These are phyloP conservation scores for Phytophthora palmivora DNA, from an alignment of 352 stramenopile species.

Conservation along the genomic window DNA sequence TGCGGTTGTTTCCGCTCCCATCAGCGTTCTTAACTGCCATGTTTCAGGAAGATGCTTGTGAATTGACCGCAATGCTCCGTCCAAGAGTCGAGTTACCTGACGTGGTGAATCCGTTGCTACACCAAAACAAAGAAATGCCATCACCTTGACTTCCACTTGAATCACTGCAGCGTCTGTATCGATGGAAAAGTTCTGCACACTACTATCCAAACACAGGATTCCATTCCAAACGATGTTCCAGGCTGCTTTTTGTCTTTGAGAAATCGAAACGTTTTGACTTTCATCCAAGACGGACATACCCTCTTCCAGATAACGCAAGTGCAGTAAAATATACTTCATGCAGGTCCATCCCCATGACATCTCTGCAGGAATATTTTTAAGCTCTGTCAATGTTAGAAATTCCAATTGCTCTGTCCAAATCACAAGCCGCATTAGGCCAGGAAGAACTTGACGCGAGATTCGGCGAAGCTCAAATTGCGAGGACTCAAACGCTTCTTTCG, in stretches of 20 bases:
- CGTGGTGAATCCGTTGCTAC: not conserved
- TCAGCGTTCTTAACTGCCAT: conserved; percentile 8
- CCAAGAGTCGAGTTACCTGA: conserved; percentile 24
- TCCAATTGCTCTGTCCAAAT: conserved; percentile 55
- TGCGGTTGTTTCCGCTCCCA: not conserved
- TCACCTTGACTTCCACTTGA: conserved; percentile 39
- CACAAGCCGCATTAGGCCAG: conserved; percentile 56
- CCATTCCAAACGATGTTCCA: conserved; percentile 25
- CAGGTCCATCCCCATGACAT: conserved; percentile 42
- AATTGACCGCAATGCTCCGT: conserved; percentile 28
- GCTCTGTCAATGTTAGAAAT: conserved; percentile 17
- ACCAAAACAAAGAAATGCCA: conserved; percentile 36
- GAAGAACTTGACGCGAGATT: conserved; percentile 67
- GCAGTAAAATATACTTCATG: conserved; percentile 50
- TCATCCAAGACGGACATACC: not conserved
- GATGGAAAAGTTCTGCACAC: not conserved
- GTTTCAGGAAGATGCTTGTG: conserved; percentile 26
- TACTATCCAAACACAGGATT: conserved; percentile 7
- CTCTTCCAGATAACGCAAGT: conserved; percentile 53
- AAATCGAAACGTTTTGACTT: not conserved
- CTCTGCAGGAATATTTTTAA: conserved; percentile 3
- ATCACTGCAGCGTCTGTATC: conserved; percentile 27
- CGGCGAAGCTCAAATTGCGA: conserved; percentile 74
- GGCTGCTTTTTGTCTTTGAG: not conserved
- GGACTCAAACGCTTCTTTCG: conserved; percentile 49